Conservation (phyloP, 345 rosid genomes). For the Cardamine resedifolia region DNA sequence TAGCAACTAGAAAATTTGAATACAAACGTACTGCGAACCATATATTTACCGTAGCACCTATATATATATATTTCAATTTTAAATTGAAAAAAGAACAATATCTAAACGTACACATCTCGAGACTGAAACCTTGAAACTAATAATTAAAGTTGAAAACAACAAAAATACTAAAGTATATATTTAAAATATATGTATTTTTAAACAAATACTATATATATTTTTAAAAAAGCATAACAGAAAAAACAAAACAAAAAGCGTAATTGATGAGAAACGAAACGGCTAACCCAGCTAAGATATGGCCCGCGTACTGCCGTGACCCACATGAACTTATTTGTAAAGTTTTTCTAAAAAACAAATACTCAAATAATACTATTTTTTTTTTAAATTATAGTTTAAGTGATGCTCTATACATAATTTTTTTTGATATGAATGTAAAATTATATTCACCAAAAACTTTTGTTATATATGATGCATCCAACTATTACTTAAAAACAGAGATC, state of each 20-base stretch:
- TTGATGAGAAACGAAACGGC: constrained; percentile 20
- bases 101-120: constrained; percentile 19
- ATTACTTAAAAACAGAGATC: too few species aligned
- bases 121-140: neutral
- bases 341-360: neutral
- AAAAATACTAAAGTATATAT: neutral
- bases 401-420: neutral
- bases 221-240: constrained; percentile 14
- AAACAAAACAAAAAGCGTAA: neutral
- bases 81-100: neutral
- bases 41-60: neutral
- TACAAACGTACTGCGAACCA: neutral
- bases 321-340: constrained; percentile 18
- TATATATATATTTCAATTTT: neutral
- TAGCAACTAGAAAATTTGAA: neutral
- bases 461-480: too few species aligned
- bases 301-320: constrained; percentile 21
- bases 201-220: neutral
- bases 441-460: too few species aligned
- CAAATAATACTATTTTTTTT: neutral
- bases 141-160: neutral
- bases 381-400: neutral
- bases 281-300: constrained; percentile 26
- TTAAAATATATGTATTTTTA: too few species aligned
- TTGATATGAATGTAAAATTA: too few species aligned